A percentile compares a stretch with the other conserved stretches of the same genome.
These are phyloP conservation scores for Linnemannia hyalina DNA, from an alignment of 192 early-diverging fungal species.

Conservation along the genomic window DNA sequence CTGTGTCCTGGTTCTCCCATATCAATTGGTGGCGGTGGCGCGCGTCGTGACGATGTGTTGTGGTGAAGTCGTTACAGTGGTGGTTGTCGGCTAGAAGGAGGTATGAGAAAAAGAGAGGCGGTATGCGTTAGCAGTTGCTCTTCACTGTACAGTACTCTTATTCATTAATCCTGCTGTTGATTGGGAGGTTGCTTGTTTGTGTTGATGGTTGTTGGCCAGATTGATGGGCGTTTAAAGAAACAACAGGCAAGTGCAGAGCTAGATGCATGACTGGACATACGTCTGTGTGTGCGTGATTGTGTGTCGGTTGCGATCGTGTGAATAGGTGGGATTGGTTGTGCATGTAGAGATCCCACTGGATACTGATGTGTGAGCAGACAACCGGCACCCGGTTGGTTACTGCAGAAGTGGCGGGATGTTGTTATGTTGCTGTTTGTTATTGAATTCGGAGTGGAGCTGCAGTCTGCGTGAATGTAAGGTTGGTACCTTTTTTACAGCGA, in stretches of 20 bases:
- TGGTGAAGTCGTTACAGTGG: background rate
- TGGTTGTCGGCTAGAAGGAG: background rate
- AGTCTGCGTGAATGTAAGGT: background rate
- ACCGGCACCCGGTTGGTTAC: too few relatives aligned
- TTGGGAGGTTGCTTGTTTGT: background rate
- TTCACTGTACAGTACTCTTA: background rate
- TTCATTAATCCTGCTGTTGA: background rate
- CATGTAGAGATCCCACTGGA: background rate
- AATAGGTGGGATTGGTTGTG: background rate
- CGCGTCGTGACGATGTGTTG: background rate
- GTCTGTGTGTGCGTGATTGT: background rate
- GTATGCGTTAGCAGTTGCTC: background rate
- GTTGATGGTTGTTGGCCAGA: background rate
- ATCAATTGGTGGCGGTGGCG: background rate
- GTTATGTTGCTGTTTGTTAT: background rate
- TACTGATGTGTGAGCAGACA: too few relatives aligned
- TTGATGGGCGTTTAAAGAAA: background rate
- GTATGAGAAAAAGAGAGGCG: background rate
- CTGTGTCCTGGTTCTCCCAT: slow-evolving; percentile 37
- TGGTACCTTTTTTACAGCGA: background rate
- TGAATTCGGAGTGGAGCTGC: background rate
- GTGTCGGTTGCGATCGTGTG: background rate
- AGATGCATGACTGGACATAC: background rate
- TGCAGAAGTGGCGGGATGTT: background rate
- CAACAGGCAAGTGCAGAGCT: background rate